These are phyloP conservation scores for Pichia thaimueangensis DNA, from an alignment of 805 yeast genomes.

Conservation along the genomic window DNA sequence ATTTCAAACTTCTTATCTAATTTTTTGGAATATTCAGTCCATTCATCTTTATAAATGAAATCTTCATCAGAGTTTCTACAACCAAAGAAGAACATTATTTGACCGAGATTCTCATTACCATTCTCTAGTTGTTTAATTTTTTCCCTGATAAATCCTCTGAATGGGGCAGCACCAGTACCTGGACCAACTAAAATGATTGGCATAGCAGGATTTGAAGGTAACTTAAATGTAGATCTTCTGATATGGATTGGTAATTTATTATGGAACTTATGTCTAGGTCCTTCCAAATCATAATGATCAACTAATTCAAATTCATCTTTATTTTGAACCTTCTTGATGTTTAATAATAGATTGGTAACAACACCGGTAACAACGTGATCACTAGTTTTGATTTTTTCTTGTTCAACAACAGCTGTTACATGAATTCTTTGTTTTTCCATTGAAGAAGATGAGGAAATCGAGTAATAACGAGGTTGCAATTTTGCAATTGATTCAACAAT, in stretches of 20 bases:
- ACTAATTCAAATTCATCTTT: conserved; percentile 37
- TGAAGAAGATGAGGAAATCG: conserved; percentile 85
- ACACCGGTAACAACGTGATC: conserved; percentile 67
- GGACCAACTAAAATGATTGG: conserved; percentile 95
- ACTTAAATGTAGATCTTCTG: conserved; percentile 89
- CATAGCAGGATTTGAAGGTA: conserved; percentile 75
- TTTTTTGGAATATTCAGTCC: conserved; percentile 65
- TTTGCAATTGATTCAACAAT: conserved; percentile 74
- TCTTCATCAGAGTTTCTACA: conserved; percentile 78
- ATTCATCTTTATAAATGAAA: conserved; percentile 81
- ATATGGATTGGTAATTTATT: conserved; percentile 79
- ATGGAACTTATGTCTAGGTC: conserved; percentile 64
- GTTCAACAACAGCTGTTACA: conserved; percentile 90
- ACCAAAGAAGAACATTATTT: conserved; percentile 76
- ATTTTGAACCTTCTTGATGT: conserved; percentile 58
- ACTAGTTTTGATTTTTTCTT: conserved; percentile 30
- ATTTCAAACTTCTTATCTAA: conserved; percentile 62
- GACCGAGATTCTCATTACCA: conserved; percentile 55
- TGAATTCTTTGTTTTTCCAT: conserved; percentile 70
- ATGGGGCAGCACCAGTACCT: conserved; percentile 98
- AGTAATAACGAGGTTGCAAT: conserved; percentile 91
- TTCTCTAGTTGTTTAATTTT: conserved; percentile 51
- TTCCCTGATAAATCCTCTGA: conserved; percentile 91
- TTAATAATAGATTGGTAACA: conserved; percentile 78
- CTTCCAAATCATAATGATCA: conserved; percentile 65